phyloP scores from a whole-genome alignment of 768 basidiomycete species.

The Mycena capillaripes region DNA sequence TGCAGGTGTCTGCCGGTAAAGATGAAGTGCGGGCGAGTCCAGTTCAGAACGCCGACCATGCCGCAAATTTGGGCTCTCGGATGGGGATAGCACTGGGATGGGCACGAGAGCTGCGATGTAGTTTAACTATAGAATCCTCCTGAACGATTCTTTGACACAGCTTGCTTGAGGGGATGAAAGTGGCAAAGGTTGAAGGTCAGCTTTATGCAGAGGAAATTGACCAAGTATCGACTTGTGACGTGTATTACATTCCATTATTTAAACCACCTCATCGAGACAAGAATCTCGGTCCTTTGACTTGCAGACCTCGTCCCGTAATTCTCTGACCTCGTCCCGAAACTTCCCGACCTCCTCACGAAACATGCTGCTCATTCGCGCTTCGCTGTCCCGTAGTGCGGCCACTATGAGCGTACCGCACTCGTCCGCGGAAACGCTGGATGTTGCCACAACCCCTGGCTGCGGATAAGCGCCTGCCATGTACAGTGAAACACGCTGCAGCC shows the following conservation, averaged over 20 bases:
- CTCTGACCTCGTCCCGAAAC: not conserved
- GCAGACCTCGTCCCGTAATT: not conserved
- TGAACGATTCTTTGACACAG: too few relatives aligned
- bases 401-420: not conserved
- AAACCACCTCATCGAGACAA: conserved; percentile 7
- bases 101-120: too few relatives aligned
- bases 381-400: not conserved
- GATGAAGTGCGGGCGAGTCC: too few relatives aligned
- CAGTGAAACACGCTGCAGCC: not conserved
- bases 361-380: not conserved
- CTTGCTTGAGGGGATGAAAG: too few relatives aligned
- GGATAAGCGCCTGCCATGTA: conserved; percentile 1
- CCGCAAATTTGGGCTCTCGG: too few relatives aligned
- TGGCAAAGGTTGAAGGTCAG: too few relatives aligned
- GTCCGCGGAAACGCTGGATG: conserved; percentile 2
- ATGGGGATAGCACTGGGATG: too few relatives aligned
- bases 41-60: too few relatives aligned
- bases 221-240: not conserved
- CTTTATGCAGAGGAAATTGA: too few relatives aligned
- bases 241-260: conserved; percentile 8
- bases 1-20: too few relatives aligned
- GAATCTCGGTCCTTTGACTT: conserved; percentile 1
- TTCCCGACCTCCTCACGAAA: not conserved
- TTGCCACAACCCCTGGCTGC: conserved; percentile 6
- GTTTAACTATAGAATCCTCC: too few relatives aligned